Percentiles rank a stretch among this genome's conserved stretches.
These are phyloP conservation scores for Gentiana straminea DNA, from an alignment of 257 asterid species.

Conservation along the genomic window DNA sequence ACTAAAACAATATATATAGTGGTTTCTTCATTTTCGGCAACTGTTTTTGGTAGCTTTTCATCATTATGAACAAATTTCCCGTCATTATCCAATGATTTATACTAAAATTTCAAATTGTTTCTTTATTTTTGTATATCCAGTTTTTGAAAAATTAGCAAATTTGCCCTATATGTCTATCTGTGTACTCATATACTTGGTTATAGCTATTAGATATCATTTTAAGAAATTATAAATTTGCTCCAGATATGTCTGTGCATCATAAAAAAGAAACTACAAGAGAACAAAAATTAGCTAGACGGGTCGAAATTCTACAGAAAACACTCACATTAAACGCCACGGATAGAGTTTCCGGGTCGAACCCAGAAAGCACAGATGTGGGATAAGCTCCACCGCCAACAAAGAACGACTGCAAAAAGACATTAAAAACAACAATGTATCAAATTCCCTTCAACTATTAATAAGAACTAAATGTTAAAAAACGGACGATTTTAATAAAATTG, in stretches of 20 bases:
- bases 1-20: no score
- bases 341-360: constrained; percentile 57
- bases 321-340: constrained; percentile 76
- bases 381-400: constrained; percentile 68
- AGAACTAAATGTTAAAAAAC: neutral
- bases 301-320: neutral
- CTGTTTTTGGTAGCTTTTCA: no score
- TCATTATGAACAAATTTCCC: no score
- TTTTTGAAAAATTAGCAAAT: no score
- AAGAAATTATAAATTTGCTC: neutral
- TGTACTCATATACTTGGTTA: no score
- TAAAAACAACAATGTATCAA: neutral
- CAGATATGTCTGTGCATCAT: neutral
- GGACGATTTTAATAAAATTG: neutral
- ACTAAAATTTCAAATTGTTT: no score
- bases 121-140: no score
- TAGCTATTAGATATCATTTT: no score
- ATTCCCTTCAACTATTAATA: no score
- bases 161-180: no score
- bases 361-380: constrained; percentile 68
- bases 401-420: constrained; percentile 43
- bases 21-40: no score
- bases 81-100: no score
- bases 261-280: neutral
- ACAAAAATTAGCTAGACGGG: neutral